phyloP scores from a whole-genome alignment of 2,329 filamentous ascomycete genomes.

The Raffaelea deltoideospora region DNA sequence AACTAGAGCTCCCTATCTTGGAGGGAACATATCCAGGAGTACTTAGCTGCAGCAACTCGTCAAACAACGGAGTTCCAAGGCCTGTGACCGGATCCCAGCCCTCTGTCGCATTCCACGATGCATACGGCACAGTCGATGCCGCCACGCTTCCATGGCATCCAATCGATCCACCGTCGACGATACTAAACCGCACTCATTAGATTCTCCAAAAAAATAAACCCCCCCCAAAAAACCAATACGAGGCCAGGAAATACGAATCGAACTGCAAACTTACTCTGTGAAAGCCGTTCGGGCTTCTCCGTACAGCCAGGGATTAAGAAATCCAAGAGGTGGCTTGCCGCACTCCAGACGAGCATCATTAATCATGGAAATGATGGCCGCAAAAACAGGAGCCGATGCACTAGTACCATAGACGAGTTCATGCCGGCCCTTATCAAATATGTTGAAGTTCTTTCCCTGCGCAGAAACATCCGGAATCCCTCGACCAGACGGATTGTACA shows the following conservation, averaged over 20 bases:
- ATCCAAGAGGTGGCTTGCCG: constrained; percentile 34
- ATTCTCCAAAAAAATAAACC: too few relatives aligned
- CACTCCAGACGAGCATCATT: constrained; percentile 35
- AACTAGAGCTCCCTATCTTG: not conserved
- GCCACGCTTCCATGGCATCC: constrained; percentile 2
- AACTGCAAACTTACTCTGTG: constrained; percentile 3
- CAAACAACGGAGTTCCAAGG: constrained; percentile 6
- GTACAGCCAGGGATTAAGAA: constrained; percentile 35
- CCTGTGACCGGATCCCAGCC: constrained; percentile 7
- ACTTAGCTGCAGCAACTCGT: constrained; percentile 3
- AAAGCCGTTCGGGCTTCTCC: not conserved
- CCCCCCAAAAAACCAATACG: too few relatives aligned
- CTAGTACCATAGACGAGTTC: constrained; percentile 26
- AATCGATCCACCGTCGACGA: constrained; percentile 4
- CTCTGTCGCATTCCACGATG: constrained; percentile 7
- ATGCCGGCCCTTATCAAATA: constrained; percentile 15
- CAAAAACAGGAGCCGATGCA: constrained; percentile 37
- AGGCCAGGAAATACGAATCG: not conserved
- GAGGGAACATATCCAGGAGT: not conserved
- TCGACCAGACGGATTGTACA: constrained; percentile 29
- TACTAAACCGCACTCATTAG: not conserved
- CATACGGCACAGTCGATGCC: constrained; percentile 1
- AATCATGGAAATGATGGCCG: constrained; percentile 35
- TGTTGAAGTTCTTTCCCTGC: constrained; percentile 41
- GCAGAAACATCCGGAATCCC: constrained; percentile 35